Evolutionary conservation across 176 grass and related monocot genomes (phyloP).

Genomic region (Ampelocalamus luodianensis): DNA sequence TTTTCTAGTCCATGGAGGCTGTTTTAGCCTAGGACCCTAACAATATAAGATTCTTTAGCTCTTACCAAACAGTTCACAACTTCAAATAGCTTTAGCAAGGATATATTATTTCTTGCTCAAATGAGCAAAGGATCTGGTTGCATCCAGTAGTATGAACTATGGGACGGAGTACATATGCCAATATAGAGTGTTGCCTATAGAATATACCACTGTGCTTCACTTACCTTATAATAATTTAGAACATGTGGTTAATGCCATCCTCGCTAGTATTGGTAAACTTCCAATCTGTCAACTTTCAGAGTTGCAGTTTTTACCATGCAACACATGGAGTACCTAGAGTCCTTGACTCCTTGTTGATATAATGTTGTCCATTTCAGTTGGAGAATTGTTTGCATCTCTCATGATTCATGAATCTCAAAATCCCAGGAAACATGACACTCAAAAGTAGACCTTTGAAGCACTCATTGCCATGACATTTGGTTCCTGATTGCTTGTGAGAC

Average conservation of each 20-base stretch:
- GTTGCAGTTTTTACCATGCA: too few relatives aligned
- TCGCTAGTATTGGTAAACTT: too few relatives aligned
- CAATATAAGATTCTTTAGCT: not conserved
- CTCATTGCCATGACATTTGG: not conserved
- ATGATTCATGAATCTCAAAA: not conserved
- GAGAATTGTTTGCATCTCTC: not conserved
- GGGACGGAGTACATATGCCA: not conserved
- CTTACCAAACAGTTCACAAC: not conserved
- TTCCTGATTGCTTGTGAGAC: slow-evolving; percentile 21
- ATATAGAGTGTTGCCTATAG: not conserved
- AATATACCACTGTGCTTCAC: not conserved
- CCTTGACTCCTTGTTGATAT: not conserved
- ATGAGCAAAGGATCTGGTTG: not conserved
- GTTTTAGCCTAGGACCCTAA: not conserved
- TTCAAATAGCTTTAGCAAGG: not conserved
- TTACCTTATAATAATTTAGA: too few relatives aligned
- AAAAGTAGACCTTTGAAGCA: slow-evolving; percentile 1
- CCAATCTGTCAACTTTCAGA: too few relatives aligned
- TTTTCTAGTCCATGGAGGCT: not conserved
- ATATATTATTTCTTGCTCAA: not conserved
- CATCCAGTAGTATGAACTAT: not conserved
- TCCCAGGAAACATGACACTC: not conserved
- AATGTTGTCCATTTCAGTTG: not conserved
- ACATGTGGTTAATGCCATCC: too few relatives aligned
- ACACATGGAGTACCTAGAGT: too few relatives aligned